Conservation (phyloP, 352 stramenopile genomes). For the Phytophthora sansomeana region DNA sequence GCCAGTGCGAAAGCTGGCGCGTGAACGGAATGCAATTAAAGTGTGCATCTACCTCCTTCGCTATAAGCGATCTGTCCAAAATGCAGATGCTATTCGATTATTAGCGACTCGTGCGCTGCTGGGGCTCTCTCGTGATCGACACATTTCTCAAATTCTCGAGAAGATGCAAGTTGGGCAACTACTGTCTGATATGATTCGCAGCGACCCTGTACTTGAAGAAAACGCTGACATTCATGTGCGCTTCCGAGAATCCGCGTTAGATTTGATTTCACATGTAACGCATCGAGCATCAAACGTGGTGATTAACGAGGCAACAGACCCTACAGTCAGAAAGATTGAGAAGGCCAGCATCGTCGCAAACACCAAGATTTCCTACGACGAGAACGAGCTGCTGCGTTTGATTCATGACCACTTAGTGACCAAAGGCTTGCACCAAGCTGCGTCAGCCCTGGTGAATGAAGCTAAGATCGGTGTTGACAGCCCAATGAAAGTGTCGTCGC, state of each 20-base stretch:
- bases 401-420: conserved; percentile 87
- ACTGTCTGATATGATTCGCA: conserved; percentile 88
- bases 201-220: conserved; percentile 86
- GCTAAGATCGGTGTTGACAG: conserved; percentile 45
- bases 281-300: conserved; percentile 83
- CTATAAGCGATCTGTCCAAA: conserved; percentile 89
- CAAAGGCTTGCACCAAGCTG: conserved; percentile 70
- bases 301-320: conserved; percentile 89
- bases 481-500: conserved; percentile 3
- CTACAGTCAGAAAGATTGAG: conserved; percentile 88
- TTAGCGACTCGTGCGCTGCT: conserved; percentile 83
- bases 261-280: conserved; percentile 90
- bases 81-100: conserved; percentile 87
- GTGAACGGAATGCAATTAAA: conserved; percentile 88
- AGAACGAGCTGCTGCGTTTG: conserved; percentile 81
- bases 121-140: conserved; percentile 83
- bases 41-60: conserved; percentile 88
- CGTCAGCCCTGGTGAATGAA: conserved; percentile 61
- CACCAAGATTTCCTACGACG: conserved; percentile 87
- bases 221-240: conserved; percentile 87
- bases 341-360: conserved; percentile 91
- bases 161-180: conserved; percentile 91
- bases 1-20: conserved; percentile 74
- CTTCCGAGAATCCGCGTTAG: conserved; percentile 87
- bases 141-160: conserved; percentile 91